A percentile compares a stretch with the other conserved stretches of the same genome.
Conservation (phyloP, 345 rosid species). For the Xanthoceras sorbifolium region DNA sequence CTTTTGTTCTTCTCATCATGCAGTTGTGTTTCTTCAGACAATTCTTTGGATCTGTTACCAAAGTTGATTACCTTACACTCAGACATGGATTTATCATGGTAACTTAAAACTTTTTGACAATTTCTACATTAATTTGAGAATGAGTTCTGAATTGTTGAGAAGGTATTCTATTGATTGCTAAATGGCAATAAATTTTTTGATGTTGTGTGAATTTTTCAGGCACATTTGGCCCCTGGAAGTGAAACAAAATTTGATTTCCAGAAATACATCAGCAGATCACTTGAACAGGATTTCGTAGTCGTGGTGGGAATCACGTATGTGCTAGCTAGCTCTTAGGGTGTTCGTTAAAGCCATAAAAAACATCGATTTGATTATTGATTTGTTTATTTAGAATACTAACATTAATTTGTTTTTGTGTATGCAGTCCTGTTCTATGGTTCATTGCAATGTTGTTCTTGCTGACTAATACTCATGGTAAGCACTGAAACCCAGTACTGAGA, state of each 20-base stretch:
- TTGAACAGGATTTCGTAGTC: conserved; percentile 83
- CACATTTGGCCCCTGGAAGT: conserved; percentile 83
- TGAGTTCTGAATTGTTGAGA: not conserved
- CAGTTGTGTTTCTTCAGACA: conserved; percentile 97
- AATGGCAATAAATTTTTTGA: not conserved
- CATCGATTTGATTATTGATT: not conserved
- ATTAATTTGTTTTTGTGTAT: conserved; percentile 13
- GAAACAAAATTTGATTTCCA: conserved; percentile 72
- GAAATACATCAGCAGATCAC: conserved; percentile 79
- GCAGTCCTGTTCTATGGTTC: conserved; percentile 85
- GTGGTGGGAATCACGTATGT: conserved; percentile 86
- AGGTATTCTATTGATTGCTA: not conserved
- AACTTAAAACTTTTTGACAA: conserved; percentile 2
- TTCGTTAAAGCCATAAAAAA: not conserved
- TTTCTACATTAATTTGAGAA: not conserved
- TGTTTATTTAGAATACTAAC: not conserved
- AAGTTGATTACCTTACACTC: conserved; percentile 79
- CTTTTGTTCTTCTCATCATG: conserved; percentile 16
- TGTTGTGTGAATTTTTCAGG: conserved; percentile 46
- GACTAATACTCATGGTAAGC: conserved; percentile 76
- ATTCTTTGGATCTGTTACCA: conserved; percentile 81
- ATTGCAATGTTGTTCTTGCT: conserved; percentile 67
- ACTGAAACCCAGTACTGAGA: not conserved
- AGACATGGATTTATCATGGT: conserved; percentile 93
- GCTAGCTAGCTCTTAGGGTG: not conserved